phyloP scores from a whole-genome alignment of 768 basidiomycete species.

The Termitomyces sp. region DNA sequence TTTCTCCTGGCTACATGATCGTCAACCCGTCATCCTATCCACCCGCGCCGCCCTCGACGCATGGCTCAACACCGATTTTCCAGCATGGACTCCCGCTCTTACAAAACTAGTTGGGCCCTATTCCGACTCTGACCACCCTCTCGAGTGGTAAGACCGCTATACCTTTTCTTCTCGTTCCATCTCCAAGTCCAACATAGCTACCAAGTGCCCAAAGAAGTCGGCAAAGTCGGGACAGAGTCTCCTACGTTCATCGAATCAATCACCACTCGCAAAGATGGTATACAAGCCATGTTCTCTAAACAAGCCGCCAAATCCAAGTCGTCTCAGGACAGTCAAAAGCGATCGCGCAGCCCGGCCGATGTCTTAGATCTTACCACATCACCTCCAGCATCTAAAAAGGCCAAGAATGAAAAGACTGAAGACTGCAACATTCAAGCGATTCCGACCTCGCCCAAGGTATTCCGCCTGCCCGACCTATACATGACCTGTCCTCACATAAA shows the following conservation, averaged over 20 bases:
- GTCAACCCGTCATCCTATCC: conserved; percentile 79
- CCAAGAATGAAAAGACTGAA: not conserved
- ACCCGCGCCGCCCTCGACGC: conserved; percentile 48
- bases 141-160: conserved; percentile 59
- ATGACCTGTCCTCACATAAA: not conserved
- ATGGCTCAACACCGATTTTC: conserved; percentile 76
- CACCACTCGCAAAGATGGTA: conserved; percentile 76
- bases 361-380: not conserved
- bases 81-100: conserved; percentile 59
- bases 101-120: conserved; percentile 58
- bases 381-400: not conserved
- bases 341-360: not conserved
- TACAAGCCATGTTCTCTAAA: conserved; percentile 74
- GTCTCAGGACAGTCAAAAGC: conserved; percentile 1
- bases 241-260: conserved; percentile 79
- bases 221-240: conserved; percentile 84
- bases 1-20: conserved; percentile 85
- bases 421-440: not conserved
- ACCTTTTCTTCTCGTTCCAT: not conserved
- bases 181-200: conserved; percentile 45
- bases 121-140: conserved; percentile 37
- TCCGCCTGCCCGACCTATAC: too few species aligned
- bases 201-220: conserved; percentile 84
- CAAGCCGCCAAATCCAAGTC: conserved; percentile 30
- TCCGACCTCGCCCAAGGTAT: not conserved